A percentile compares a stretch with the other conserved stretches of the same genome.
Conservation (phyloP, 768 basidiomycete species). For the Lentinula edodes region DNA sequence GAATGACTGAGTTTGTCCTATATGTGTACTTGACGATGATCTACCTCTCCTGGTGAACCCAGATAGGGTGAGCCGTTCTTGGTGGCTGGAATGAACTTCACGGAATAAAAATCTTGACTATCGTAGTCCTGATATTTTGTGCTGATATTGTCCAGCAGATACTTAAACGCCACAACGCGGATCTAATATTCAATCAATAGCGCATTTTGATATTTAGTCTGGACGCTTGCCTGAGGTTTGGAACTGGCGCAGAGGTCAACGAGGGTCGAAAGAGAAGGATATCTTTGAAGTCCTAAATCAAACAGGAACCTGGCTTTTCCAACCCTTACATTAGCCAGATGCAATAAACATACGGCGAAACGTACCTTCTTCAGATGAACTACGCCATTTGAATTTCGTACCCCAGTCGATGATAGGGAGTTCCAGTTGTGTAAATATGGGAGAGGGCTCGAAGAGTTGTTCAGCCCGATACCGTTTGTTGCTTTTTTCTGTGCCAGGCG, state of each 20-base stretch:
- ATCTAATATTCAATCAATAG: conserved; percentile 19
- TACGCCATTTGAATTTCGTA: conserved; percentile 68
- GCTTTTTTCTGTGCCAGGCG: conserved; percentile 14
- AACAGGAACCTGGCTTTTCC: conserved; percentile 72
- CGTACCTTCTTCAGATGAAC: conserved; percentile 81
- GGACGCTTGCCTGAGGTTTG: conserved; percentile 29
- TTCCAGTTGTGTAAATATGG: conserved; percentile 62
- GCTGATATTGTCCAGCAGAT: conserved; percentile 71
- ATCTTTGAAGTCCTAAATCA: conserved; percentile 60
- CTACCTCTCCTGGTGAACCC: conserved; percentile 62
- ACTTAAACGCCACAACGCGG: conserved; percentile 66
- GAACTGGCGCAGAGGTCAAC: conserved; percentile 63
- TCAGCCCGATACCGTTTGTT: conserved; percentile 55
- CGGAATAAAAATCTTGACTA: conserved; percentile 44
- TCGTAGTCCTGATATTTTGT: conserved; percentile 57
- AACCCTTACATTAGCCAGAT: not conserved
- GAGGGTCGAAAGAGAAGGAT: conserved; percentile 61
- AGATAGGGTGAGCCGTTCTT: conserved; percentile 46
- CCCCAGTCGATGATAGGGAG: conserved; percentile 91
- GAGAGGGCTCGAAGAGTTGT: conserved; percentile 82
- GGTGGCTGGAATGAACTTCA: conserved; percentile 78
- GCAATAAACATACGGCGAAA: not conserved
- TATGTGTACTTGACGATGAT: conserved; percentile 7
- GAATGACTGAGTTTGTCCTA: not conserved
- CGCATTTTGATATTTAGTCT: not conserved